phyloP scores from a whole-genome alignment of 2,329 filamentous ascomycete species.

The Sporothrix brasiliensis region DNA sequence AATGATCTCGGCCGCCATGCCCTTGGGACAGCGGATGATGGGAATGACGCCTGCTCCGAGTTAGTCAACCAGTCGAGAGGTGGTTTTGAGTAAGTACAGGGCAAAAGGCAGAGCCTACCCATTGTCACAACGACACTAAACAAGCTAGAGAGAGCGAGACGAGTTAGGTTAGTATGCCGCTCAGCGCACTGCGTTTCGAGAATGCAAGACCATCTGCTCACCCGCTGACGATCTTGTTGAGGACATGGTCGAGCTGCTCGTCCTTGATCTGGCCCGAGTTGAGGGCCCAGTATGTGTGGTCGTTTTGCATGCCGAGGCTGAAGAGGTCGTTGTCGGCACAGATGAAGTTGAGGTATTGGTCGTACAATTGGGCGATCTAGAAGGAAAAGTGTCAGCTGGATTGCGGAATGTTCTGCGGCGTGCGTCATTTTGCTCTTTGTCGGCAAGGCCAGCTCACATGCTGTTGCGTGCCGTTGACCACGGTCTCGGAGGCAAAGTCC shows the following conservation, averaged over 20 bases:
- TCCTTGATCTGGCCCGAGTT: slow-evolving; percentile 92
- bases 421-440: too few relatives aligned
- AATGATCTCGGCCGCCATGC: slow-evolving; percentile 90
- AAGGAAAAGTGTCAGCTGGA: neutral
- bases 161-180: neutral
- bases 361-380: slow-evolving; percentile 86
- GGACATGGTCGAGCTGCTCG: slow-evolving; percentile 80
- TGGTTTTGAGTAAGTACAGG: too few relatives aligned
- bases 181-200: neutral
- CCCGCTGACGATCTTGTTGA: slow-evolving; percentile 91
- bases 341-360: slow-evolving; percentile 97
- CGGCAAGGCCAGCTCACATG: slow-evolving; percentile 31
- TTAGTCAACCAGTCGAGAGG: neutral
- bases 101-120: slow-evolving; percentile 58
- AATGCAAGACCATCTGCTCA: neutral
- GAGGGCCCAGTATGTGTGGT: slow-evolving; percentile 90
- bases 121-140: slow-evolving; percentile 99
- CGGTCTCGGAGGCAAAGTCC: slow-evolving; percentile 90
- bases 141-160: slow-evolving; percentile 47
- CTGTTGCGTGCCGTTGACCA: slow-evolving; percentile 80
- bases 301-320: slow-evolving; percentile 87
- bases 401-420: too few relatives aligned
- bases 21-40: slow-evolving; percentile 92
- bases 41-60: slow-evolving; percentile 73
- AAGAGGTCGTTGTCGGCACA: slow-evolving; percentile 95